phyloP scores from a whole-genome alignment of 495 filamentous ascomycete species.

The Aspergillus mulundensis region DNA sequence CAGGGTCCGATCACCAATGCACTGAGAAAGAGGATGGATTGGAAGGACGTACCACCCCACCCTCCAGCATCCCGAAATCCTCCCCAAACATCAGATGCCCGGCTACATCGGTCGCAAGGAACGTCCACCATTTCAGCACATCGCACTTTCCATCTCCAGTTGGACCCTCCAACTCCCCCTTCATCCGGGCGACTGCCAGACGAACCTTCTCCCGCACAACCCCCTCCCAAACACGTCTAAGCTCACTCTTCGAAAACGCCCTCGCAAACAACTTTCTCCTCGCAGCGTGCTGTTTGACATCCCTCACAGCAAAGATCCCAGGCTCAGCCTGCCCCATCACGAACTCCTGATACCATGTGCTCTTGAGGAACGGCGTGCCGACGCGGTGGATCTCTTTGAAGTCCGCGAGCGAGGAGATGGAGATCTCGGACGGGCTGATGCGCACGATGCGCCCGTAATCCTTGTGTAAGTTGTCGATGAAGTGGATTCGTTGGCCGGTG shows the following conservation, averaged over 20 bases:
- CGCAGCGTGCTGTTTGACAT: constrained; percentile 23
- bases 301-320: constrained; percentile 25
- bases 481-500: constrained; percentile 12
- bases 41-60: constrained; percentile 27
- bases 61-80: constrained; percentile 42
- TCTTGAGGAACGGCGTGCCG: constrained; percentile 22
- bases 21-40: not conserved
- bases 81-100: constrained; percentile 48
- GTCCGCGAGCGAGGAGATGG: constrained; percentile 26
- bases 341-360: constrained; percentile 9
- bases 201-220: constrained; percentile 21
- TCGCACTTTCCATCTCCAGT: constrained; percentile 22
- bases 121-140: constrained; percentile 45
- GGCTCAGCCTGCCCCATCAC: constrained; percentile 1
- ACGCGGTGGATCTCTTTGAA: constrained; percentile 33
- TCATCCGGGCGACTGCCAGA: constrained; percentile 25
- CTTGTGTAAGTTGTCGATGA: not conserved
- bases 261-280: constrained; percentile 25
- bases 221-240: constrained; percentile 17
- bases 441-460: constrained; percentile 33
- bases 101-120: constrained; percentile 46
- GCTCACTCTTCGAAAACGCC: constrained; percentile 29
- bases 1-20: not conserved
- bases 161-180: constrained; percentile 15
- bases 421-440: constrained; percentile 32